These are phyloP conservation scores for Naematelia aurantialba DNA, from an alignment of 768 basidiomycete genomes.

Conservation along the genomic window DNA sequence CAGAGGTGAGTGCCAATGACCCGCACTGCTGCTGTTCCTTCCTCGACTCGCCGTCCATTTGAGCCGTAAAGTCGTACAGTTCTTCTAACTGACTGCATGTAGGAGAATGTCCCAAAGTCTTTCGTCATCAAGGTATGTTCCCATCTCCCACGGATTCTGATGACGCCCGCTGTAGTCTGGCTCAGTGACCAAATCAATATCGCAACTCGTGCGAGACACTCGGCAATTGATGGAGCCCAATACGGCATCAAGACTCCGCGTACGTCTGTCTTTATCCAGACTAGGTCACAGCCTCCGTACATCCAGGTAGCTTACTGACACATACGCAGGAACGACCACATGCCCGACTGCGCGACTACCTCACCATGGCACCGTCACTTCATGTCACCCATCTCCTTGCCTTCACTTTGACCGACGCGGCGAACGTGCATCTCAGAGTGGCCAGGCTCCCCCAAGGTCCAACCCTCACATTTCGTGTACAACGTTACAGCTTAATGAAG, in stretches of 20 bases:
- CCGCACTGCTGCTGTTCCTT: background rate
- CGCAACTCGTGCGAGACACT: slow-evolving; percentile 86
- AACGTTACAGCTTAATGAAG: slow-evolving; percentile 87
- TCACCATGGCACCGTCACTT: slow-evolving; percentile 84
- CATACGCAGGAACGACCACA: slow-evolving; percentile 78
- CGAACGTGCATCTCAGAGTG: slow-evolving; percentile 63
- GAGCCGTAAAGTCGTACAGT: too few species aligned
- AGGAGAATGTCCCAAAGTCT: slow-evolving; percentile 65
- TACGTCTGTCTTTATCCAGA: too few species aligned
- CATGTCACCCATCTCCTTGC: slow-evolving; percentile 89
- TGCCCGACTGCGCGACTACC: slow-evolving; percentile 71
- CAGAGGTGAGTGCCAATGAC: slow-evolving; percentile 24
- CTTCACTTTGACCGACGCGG: slow-evolving; percentile 78
- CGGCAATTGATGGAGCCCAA: slow-evolving; percentile 97
- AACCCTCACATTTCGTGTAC: slow-evolving; percentile 85
- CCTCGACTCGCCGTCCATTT: too few species aligned
- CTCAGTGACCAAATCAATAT: slow-evolving; percentile 77
- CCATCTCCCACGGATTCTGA: background rate
- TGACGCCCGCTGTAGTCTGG: slow-evolving; percentile 59
- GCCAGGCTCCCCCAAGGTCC: slow-evolving; percentile 84
- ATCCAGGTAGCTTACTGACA: background rate
- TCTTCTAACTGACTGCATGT: background rate
- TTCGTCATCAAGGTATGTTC: slow-evolving; percentile 77
- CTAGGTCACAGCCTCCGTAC: slow-evolving; percentile 16
- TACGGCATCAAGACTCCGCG: slow-evolving; percentile 86